These are phyloP conservation scores for Fusarium sp. DNA, from an alignment of 2,329 filamentous ascomycete species.

Conservation along the genomic window DNA sequence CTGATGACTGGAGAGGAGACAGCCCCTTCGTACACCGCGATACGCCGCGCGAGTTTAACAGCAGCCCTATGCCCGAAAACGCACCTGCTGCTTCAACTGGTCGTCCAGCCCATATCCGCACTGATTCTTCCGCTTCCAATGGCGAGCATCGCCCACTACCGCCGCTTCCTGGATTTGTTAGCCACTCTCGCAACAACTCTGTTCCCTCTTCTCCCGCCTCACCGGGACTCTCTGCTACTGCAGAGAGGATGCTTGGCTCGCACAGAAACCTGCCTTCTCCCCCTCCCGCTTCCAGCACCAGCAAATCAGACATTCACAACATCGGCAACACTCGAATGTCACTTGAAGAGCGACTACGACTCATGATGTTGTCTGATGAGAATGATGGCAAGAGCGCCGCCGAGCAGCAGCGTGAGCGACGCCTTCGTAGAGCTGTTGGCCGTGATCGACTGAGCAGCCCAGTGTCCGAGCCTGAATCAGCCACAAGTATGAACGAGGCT, in stretches of 20 bases:
- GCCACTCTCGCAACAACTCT: conserved; percentile 56
- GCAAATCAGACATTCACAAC: conserved; percentile 84
- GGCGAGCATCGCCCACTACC: conserved; percentile 88
- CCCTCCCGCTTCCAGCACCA: conserved; percentile 75
- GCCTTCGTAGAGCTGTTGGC: conserved; percentile 74
- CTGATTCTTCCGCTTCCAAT: conserved; percentile 83
- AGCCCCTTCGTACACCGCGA: conserved; percentile 60
- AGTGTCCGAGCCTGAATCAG: conserved; percentile 57
- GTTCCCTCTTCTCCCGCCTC: conserved; percentile 70
- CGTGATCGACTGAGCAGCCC: conserved; percentile 66
- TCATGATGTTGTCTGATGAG: conserved; percentile 89
- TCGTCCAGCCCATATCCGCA: conserved; percentile 73
- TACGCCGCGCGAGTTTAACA: conserved; percentile 68
- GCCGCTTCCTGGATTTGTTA: conserved; percentile 79
- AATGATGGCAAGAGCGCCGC: conserved; percentile 70
- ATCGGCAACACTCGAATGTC: conserved; percentile 85
- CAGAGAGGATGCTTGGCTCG: conserved; percentile 78
- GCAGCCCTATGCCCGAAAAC: conserved; percentile 76
- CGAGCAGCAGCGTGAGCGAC: conserved; percentile 78
- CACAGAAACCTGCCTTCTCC: conserved; percentile 81
- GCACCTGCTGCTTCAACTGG: conserved; percentile 59
- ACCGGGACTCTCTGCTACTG: conserved; percentile 76
- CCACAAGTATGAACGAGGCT: conserved; percentile 50
- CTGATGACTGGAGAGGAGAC: conserved; percentile 93
- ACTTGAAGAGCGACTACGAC: conserved; percentile 85